Conservation (phyloP, 371 early-diverging fungal species). For the Umbelopsis sp. region DNA sequence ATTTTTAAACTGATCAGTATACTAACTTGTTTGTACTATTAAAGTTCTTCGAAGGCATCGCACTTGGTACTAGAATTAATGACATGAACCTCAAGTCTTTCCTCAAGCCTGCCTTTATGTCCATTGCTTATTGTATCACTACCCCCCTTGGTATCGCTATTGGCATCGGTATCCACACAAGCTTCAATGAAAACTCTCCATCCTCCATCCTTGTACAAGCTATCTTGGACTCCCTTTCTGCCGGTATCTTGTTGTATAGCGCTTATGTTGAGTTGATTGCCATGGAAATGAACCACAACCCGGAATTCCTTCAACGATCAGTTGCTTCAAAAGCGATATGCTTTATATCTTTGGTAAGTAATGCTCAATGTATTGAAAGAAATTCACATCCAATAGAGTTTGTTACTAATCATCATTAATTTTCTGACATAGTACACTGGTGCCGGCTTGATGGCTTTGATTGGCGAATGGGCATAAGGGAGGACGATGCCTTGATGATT, state of each 20-base stretch:
- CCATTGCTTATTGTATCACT: constrained; percentile 56
- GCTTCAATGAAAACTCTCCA: constrained; percentile 59
- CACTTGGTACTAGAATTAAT: constrained; percentile 64
- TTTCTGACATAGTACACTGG: constrained; percentile 51
- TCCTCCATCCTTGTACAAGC: constrained; percentile 54
- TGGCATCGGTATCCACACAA: constrained; percentile 62
- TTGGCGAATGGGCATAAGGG: constrained; percentile 77
- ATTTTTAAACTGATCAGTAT: too few relatives aligned
- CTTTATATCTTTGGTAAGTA: constrained; percentile 37
- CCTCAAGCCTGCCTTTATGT: constrained; percentile 51
- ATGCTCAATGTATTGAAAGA: neutral
- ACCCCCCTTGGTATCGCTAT: constrained; percentile 75
- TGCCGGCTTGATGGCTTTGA: constrained; percentile 72
- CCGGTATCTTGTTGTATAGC: constrained; percentile 69
- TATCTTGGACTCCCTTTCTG: constrained; percentile 64
- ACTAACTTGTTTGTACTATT: neutral
- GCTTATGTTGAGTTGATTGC: constrained; percentile 59
- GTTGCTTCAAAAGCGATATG: constrained; percentile 36
- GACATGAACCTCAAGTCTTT: constrained; percentile 50
- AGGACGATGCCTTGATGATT: neutral
- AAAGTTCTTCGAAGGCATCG: constrained; percentile 70
- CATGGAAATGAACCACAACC: constrained; percentile 47
- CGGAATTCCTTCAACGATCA: constrained; percentile 32
- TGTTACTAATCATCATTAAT: neutral
- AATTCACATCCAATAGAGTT: neutral